Base-by-base conservation (phyloP, 352 stramenopile genomes). In the Phytophthora tubulina region DNA sequence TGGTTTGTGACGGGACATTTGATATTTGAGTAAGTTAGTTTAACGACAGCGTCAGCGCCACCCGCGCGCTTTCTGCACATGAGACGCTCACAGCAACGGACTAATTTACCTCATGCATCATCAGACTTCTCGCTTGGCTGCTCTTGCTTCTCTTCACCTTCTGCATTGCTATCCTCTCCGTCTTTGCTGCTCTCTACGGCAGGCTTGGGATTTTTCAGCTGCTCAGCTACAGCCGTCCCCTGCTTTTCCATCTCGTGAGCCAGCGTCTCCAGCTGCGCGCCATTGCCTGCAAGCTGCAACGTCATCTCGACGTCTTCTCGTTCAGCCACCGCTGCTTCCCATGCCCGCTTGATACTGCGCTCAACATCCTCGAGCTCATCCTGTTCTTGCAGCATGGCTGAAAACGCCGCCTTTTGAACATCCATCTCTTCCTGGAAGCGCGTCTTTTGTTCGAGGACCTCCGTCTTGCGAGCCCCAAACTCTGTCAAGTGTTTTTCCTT, bases 221-320 rank as follows among this genome's bases (percentile, higher is more conserved):
- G 56, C 6, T 73, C 51, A 32, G 63, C 58, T 32, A 81, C 65
- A 50, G 10, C 42, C 11, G 46, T 51, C 41, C 50, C 53, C 32
- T 79, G 51, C 32, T 79, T 49, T 53, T 85, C 55, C 30, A 89
- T 53, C 27, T 69, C 61, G 3, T 66, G 69, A 13, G 67, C 51
- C 14, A 85, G 53, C 2, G 48, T 67, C 50, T 80, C 72, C n/a
- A 89, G 44, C 32, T 86, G 81, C 5, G 63, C 72, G 14, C 74
- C 81, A 45, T 76, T 80, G 9, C 82, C 82, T 10, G 83, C 81
- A 2, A 94, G 72, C 32, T 80, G 65, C 57, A 93, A 69, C 14
- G 85, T 94, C 73, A 88, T 93, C 64, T 93, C 82, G 0, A 87
- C 86, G 53, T 94, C 85, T 48, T 93, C 75, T n/a, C 78, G 75